These are phyloP conservation scores for Ilyonectria mors-panacis DNA, from an alignment of 2,329 filamentous ascomycete species.

Conservation along the genomic window DNA sequence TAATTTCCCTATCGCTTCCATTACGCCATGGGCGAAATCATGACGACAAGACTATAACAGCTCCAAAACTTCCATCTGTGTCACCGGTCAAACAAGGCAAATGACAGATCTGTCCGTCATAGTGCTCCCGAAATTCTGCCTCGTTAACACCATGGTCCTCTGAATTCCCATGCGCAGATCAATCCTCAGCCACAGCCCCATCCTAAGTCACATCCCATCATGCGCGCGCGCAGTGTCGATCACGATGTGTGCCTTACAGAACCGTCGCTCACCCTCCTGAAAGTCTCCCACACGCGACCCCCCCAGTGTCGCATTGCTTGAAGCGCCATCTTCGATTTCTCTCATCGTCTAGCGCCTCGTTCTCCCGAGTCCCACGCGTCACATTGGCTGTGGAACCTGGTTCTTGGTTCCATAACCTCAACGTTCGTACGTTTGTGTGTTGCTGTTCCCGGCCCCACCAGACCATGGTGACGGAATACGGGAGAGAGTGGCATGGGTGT, in stretches of 20 bases:
- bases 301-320: constrained; percentile 16
- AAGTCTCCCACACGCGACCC: constrained; percentile 9
- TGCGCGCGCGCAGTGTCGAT: constrained; percentile 10
- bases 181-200: not conserved
- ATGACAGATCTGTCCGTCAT: not conserved
- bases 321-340: constrained; percentile 15
- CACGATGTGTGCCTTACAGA: constrained; percentile 22
- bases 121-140: not conserved
- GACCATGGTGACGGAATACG: constrained; percentile 29
- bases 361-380: not conserved
- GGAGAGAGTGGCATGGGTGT: constrained; percentile 8
- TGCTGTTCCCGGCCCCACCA: constrained; percentile 31
- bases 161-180: not conserved
- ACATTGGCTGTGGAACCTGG: not conserved
- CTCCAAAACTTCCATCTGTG: constrained; percentile 5
- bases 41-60: constrained; percentile 1
- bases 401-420: constrained; percentile 38
- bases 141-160: not conserved
- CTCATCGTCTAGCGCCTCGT: not conserved
- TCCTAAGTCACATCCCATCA: constrained; percentile 9
- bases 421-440: constrained; percentile 9
- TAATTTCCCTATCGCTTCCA: not conserved
- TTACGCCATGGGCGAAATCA: constrained; percentile 10
- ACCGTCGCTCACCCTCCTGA: constrained; percentile 6
- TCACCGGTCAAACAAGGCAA: constrained; percentile 3